Evolutionary conservation across 2,329 filamentous ascomycete genomes (phyloP).

Genomic region (Beauveria brongniartii): DNA sequence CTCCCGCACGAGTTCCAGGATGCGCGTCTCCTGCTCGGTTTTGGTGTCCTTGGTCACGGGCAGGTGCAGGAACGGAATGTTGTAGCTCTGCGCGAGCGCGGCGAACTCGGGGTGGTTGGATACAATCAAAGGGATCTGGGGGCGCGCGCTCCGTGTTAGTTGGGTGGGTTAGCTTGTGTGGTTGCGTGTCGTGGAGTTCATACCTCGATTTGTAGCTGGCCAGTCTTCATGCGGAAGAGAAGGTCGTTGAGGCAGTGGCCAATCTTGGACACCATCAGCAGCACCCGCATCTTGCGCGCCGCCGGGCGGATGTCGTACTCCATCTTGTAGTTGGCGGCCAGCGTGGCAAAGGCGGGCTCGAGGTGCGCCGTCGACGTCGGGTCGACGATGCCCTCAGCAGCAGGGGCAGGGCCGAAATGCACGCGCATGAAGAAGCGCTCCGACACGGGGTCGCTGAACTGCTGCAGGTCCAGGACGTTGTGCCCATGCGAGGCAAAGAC

Average conservation of each 20-base stretch:
- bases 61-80: slow-evolving; percentile 72
- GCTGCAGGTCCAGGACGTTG: slow-evolving; percentile 78
- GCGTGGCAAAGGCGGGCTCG: slow-evolving; percentile 45
- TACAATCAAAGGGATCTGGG: slow-evolving; percentile 60
- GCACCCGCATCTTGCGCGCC: slow-evolving; percentile 61
- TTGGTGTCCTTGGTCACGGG: slow-evolving; percentile 76
- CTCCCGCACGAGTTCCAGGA: slow-evolving; percentile 61
- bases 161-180: background rate
- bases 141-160: background rate
- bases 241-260: slow-evolving; percentile 80
- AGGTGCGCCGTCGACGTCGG: slow-evolving; percentile 41
- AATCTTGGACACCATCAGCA: slow-evolving; percentile 88
- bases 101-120: slow-evolving; percentile 75
- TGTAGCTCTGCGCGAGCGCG: slow-evolving; percentile 61
- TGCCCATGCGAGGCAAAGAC: slow-evolving; percentile 64
- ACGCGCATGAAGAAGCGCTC: slow-evolving; percentile 84
- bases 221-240: slow-evolving; percentile 68
- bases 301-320: slow-evolving; percentile 63
- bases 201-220: slow-evolving; percentile 62
- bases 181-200: background rate
- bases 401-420: slow-evolving; percentile 60
- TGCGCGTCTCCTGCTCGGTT: slow-evolving; percentile 59
- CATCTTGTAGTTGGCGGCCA: slow-evolving; percentile 59
- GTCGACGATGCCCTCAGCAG: slow-evolving; percentile 18
- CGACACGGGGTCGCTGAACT: slow-evolving; percentile 69